Evolutionary conservation across 1,284 basidiomycete species (phyloP).

Genomic region (Fomitopsis pinicola): DNA sequence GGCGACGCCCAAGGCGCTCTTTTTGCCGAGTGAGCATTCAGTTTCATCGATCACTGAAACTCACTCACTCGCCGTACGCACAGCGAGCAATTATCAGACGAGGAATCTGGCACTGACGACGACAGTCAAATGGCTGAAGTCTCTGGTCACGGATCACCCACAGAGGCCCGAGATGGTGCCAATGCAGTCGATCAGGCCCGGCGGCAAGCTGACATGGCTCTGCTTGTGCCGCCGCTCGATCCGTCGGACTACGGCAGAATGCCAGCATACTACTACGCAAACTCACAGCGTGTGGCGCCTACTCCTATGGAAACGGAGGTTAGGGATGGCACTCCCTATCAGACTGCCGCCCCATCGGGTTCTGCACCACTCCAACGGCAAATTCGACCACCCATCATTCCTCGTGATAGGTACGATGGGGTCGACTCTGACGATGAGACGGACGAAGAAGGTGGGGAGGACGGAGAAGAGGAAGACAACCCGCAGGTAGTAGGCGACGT

Average conservation of each 20-base stretch:
- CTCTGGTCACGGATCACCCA: conserved; percentile 36
- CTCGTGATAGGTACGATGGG: conserved; percentile 79
- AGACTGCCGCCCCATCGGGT: conserved; percentile 4
- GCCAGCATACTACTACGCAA: conserved; percentile 63
- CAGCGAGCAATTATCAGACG: conserved; percentile 62
- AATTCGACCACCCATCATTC: conserved; percentile 71
- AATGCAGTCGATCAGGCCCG: conserved; percentile 29
- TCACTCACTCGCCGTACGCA: neutral
- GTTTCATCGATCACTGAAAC: conserved; percentile 2
- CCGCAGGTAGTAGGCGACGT: conserved; percentile 79
- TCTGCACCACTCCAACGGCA: conserved; percentile 29
- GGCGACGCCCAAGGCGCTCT: conserved; percentile 83
- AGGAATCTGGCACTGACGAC: conserved; percentile 43
- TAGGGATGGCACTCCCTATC: conserved; percentile 22
- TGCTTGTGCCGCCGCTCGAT: conserved; percentile 64
- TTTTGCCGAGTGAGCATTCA: conserved; percentile 75
- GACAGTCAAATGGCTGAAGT: conserved; percentile 28
- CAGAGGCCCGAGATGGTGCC: conserved; percentile 1
- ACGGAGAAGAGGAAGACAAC: conserved; percentile 68
- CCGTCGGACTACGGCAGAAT: conserved; percentile 76
- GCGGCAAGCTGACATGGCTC: conserved; percentile 62
- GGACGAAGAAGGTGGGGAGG: conserved; percentile 58
- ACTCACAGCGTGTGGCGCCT: conserved; percentile 64
- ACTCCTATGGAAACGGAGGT: conserved; percentile 43
- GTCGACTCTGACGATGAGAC: conserved; percentile 84